phyloP scores from a whole-genome alignment of 108 stramenopile species.

The Epipyxis sp. region DNA sequence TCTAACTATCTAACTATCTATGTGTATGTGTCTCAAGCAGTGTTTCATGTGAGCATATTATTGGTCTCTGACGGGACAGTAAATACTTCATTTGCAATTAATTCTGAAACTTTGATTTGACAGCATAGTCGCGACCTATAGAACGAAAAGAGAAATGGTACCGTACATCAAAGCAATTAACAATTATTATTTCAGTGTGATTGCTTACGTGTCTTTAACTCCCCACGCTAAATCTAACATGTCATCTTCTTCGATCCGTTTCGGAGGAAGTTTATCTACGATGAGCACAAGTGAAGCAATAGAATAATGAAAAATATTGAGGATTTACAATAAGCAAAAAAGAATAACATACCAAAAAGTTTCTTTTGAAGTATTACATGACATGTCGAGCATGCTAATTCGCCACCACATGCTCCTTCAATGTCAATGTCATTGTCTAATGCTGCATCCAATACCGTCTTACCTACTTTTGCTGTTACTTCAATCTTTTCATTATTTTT shows the following conservation, averaged over 20 bases:
- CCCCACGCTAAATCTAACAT: conserved; percentile 98
- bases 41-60: conserved; percentile 19
- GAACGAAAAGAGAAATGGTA: no score
- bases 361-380: conserved; percentile 79
- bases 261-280: conserved; percentile 75
- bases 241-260: conserved; percentile 91
- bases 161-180: no score
- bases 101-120: conserved; percentile 83
- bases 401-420: conserved; percentile 63
- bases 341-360: no score
- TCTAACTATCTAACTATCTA: no score
- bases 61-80: conserved; percentile 75
- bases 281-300: no score
- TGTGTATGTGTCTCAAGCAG: no score
- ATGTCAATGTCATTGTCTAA: conserved; percentile 60
- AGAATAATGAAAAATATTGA: no score
- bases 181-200: no score
- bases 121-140: conserved; percentile 91
- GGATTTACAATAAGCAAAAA: no score
- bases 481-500: conserved; percentile 45
- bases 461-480: conserved; percentile 50
- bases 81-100: conserved; percentile 80
- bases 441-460: conserved; percentile 55
- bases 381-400: conserved; percentile 70
- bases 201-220: conserved; percentile 80